Base-by-base conservation (phyloP, 2,329 filamentous ascomycete species). In the Sarocladiaceae sp. region DNA sequence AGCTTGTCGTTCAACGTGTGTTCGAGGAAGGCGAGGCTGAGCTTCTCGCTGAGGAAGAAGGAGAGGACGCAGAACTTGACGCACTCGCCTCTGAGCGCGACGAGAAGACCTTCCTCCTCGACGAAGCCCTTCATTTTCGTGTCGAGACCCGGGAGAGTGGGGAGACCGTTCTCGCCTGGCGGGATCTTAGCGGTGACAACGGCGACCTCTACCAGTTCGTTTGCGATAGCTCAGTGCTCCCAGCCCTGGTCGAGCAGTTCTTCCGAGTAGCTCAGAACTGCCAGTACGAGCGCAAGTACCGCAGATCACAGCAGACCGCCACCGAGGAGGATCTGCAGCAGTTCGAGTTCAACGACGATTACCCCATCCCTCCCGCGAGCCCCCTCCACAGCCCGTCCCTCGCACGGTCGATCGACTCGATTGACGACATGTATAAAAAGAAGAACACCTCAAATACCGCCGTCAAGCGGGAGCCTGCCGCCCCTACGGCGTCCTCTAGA, bases 181-280 rank as follows among this genome's bases (percentile, higher is more conserved):
- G 85, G 53, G 93, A 98, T 60, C 69, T 97, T 48, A 96, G 89
- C 55, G 93, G 93, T 46, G 93, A 98, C 70, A 76, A 80, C 24
- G 91, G 89, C 44, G 93, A 98, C 64, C 76, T 97, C n/a, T 98
- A 88, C 74, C 91, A 98, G 64, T 98, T 97, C 60, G 86, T 98
- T 51, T 97, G 90, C 69, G 93, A 97, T 66, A 63, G 73, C 31
- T 82, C 82, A 11, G 78, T 85, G 33, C 72, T 81, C 21, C 69
- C 80, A 3, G 74, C 80, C 39, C 85, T 90, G 54, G 83, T 93
- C 19, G 75, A 83, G 35, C 79, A 83, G 13, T 97, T 98, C 62
- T 81, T 91, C 58, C 74, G 84, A 44, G 82, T 88, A 44, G 87
- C 93, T 6, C 78, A 87, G 47, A 83, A 96, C 77, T 96, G 93